Conservation (phyloP, 208 protist species). For the Trypanosoma vivax region DNA sequence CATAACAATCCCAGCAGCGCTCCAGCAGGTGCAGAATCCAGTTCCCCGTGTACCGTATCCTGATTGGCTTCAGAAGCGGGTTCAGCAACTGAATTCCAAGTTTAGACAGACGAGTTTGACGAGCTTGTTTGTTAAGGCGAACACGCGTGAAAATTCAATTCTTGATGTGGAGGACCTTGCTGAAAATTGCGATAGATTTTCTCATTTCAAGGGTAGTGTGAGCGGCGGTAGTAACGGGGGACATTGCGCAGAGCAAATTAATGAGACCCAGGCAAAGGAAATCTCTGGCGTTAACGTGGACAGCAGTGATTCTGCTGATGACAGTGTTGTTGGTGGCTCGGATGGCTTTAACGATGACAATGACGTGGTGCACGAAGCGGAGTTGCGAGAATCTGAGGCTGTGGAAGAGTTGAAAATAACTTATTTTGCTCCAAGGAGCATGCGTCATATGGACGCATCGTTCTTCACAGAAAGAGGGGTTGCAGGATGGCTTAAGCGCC, state of each 20-base stretch:
- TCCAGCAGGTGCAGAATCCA: slow-evolving; percentile 96
- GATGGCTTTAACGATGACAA: slow-evolving; percentile 33
- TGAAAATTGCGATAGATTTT: neutral
- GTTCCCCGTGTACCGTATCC: slow-evolving; percentile 96
- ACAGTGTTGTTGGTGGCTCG: slow-evolving; percentile 23
- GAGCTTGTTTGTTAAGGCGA: slow-evolving; percentile 48
- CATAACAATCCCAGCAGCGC: slow-evolving; percentile 98
- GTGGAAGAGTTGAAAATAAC: slow-evolving; percentile 28
- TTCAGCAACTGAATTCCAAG: slow-evolving; percentile 77
- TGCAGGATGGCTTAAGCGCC: slow-evolving; percentile 41
- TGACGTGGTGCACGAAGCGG: slow-evolving; percentile 38
- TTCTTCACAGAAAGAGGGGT: slow-evolving; percentile 57
- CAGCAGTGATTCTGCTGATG: slow-evolving; percentile 15
- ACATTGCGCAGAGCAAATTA: neutral
- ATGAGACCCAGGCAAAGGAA: neutral
- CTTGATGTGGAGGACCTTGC: slow-evolving; percentile 57
- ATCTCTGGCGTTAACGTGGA: slow-evolving; percentile 13
- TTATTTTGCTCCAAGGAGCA: slow-evolving; percentile 74
- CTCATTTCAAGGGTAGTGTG: neutral
- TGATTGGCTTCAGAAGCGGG: slow-evolving; percentile 94
- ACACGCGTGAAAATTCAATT: slow-evolving; percentile 3
- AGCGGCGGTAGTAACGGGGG: slow-evolving; percentile 2
- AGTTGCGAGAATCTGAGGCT: slow-evolving; percentile 38
- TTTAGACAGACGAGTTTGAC: slow-evolving; percentile 66
- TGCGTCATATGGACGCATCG: slow-evolving; percentile 40